phyloP scores from a whole-genome alignment of 2,329 filamentous ascomycete species.

The Lasiodiplodia hormozganensis region DNA sequence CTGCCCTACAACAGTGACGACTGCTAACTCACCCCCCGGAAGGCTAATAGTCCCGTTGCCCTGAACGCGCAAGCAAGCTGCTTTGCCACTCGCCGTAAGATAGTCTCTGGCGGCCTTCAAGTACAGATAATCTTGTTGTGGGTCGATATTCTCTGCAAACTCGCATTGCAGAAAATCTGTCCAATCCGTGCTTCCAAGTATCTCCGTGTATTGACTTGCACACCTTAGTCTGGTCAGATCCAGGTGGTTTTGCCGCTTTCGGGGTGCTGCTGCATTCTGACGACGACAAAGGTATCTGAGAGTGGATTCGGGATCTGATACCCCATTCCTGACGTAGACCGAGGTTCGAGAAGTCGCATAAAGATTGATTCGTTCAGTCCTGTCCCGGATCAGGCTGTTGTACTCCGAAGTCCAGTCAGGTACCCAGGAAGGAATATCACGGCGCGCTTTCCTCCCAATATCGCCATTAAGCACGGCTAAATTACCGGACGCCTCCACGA shows the following conservation, averaged over 20 bases:
- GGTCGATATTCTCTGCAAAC: too few relatives aligned
- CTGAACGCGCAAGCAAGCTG: too few relatives aligned
- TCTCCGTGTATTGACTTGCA: too few relatives aligned
- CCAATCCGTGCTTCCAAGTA: too few relatives aligned
- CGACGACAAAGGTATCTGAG: too few relatives aligned
- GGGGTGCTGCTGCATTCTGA: rapidly evolving
- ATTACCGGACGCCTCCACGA: background rate
- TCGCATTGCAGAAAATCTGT: too few relatives aligned
- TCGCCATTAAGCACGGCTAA: background rate
- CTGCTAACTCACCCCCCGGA: background rate
- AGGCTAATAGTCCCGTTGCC: background rate
- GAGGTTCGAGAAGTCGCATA: background rate
- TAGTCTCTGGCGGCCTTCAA: too few relatives aligned
- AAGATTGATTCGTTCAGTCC: background rate
- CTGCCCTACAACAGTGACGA: background rate
- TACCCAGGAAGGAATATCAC: background rate
- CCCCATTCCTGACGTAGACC: background rate
- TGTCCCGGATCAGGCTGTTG: rapidly evolving
- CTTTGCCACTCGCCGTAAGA: too few relatives aligned
- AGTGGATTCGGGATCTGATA: too few relatives aligned
- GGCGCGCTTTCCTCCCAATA: background rate
- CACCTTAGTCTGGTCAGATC: too few relatives aligned
- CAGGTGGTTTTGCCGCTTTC: rapidly evolving
- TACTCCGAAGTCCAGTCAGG: background rate
- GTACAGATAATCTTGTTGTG: too few relatives aligned